Conservation (phyloP, 1,284 basidiomycete species). For the Meripilus lineatus region DNA sequence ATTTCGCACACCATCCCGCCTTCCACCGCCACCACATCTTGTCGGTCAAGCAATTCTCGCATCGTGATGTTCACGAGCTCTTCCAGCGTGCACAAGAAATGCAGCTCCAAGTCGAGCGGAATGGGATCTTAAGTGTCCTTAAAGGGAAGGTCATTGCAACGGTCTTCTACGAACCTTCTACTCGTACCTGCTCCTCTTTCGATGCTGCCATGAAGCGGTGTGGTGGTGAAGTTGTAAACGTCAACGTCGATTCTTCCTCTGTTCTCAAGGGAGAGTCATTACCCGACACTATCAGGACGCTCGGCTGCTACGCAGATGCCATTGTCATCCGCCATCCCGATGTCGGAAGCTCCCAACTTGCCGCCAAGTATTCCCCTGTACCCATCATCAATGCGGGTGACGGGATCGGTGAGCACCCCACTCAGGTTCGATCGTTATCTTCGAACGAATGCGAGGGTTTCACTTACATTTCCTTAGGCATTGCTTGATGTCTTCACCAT, state of each 20-base stretch:
- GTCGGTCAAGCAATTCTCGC: slow-evolving; percentile 90
- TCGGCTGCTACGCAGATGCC: slow-evolving; percentile 95
- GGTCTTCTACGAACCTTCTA: slow-evolving; percentile 98
- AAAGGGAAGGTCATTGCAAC: slow-evolving; percentile 91
- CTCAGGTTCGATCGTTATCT: slow-evolving; percentile 56
- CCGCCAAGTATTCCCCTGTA: slow-evolving; percentile 93
- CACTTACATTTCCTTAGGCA: slow-evolving; percentile 44
- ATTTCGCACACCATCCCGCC: slow-evolving; percentile 56
- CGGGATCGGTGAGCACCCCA: slow-evolving; percentile 96
- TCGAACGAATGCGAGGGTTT: background rate
- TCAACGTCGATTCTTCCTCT: slow-evolving; percentile 81
- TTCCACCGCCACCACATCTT: slow-evolving; percentile 90
- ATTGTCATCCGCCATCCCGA: slow-evolving; percentile 94
- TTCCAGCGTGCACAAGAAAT: slow-evolving; percentile 97
- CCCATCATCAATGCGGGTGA: slow-evolving; percentile 98
- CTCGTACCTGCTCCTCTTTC: slow-evolving; percentile 94
- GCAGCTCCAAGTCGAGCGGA: slow-evolving; percentile 92
- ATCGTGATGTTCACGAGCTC: slow-evolving; percentile 89
- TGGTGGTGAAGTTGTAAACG: slow-evolving; percentile 90
- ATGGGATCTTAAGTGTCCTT: slow-evolving; percentile 85
- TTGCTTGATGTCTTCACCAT: slow-evolving; percentile 96
- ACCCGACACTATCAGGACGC: slow-evolving; percentile 90
- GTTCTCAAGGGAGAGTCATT: slow-evolving; percentile 94
- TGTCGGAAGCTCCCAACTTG: slow-evolving; percentile 85
- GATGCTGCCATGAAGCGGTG: slow-evolving; percentile 99